A percentile compares a stretch with the other conserved stretches of the same genome.
These are phyloP conservation scores for Daedaleopsis nitida DNA, from an alignment of 768 basidiomycete species.

Conservation along the genomic window DNA sequence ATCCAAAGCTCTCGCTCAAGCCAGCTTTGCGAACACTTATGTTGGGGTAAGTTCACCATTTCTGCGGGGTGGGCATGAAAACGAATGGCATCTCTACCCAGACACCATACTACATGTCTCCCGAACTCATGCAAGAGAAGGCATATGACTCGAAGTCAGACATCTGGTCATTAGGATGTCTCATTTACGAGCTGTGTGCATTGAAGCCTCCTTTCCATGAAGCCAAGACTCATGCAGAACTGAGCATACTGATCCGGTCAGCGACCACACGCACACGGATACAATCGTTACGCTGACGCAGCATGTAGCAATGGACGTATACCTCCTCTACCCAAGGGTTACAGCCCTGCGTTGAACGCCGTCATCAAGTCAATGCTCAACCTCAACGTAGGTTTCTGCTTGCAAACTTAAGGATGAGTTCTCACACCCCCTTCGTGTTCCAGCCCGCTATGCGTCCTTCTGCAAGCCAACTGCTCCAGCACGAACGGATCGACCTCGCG, in stretches of 20 bases:
- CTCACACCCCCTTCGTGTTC: neutral
- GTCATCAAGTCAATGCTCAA: conserved; percentile 88
- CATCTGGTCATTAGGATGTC: conserved; percentile 97
- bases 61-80: neutral
- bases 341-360: conserved; percentile 69
- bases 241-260: conserved; percentile 79
- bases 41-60: conserved; percentile 73
- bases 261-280: conserved; percentile 21
- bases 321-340: conserved; percentile 84
- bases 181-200: conserved; percentile 95
- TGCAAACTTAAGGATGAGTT: conserved; percentile 29
- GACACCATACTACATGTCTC: conserved; percentile 99
- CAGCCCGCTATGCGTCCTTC: conserved; percentile 89
- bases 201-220: conserved; percentile 92
- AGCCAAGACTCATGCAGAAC: conserved; percentile 86
- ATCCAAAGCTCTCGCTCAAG: conserved; percentile 86
- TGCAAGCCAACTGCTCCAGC: conserved; percentile 76
- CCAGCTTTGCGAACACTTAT: conserved; percentile 93
- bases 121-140: conserved; percentile 96
- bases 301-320: conserved; percentile 76
- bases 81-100: conserved; percentile 34
- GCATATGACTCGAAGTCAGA: conserved; percentile 98
- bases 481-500: conserved; percentile 73
- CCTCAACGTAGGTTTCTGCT: conserved; percentile 59
- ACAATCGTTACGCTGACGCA: neutral